Percentiles rank a stretch among this genome's conserved stretches.
Conservation (phyloP, 2,329 filamentous ascomycete species). For the Neonectria neomacrospora region DNA sequence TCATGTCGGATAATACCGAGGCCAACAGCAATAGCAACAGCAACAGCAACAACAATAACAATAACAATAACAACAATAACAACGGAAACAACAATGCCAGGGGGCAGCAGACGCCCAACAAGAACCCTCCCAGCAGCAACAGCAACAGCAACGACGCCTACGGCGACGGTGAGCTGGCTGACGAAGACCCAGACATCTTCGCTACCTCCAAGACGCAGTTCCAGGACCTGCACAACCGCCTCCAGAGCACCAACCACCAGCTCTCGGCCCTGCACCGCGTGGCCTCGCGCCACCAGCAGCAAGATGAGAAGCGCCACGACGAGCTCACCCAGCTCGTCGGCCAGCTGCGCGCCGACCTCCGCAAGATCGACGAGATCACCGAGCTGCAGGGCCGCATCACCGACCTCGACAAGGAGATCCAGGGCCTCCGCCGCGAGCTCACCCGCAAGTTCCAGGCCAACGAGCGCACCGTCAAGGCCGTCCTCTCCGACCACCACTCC, state of each 20-base stretch:
- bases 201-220: slow-evolving; percentile 73
- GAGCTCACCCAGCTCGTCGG: slow-evolving; percentile 62
- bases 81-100: slow-evolving; percentile 43
- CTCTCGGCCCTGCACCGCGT: slow-evolving; percentile 70
- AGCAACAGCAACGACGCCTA: slow-evolving; percentile 42
- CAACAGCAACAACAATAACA: slow-evolving; percentile 45
- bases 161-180: slow-evolving; percentile 58
- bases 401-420: slow-evolving; percentile 68
- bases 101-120: slow-evolving; percentile 45
- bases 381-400: slow-evolving; percentile 58
- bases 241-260: slow-evolving; percentile 79
- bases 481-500: slow-evolving; percentile 61
- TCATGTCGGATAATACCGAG: slow-evolving; percentile 66
- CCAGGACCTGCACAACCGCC: slow-evolving; percentile 83
- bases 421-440: slow-evolving; percentile 66
- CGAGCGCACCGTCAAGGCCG: slow-evolving; percentile 65
- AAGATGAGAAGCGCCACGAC: slow-evolving; percentile 66
- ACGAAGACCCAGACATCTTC: slow-evolving; percentile 60
- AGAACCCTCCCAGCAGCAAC: slow-evolving; percentile 45
- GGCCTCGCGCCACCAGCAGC: slow-evolving; percentile 61
- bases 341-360: slow-evolving; percentile 59
- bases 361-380: slow-evolving; percentile 58
- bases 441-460: slow-evolving; percentile 60
- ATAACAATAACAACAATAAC: slow-evolving; percentile 45
- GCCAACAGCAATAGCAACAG: slow-evolving; percentile 33